Evolutionary conservation across 768 basidiomycete species (phyloP), one percentile per base, ranked within the genome.

Genomic region (Tremella fuciformis): DNA sequence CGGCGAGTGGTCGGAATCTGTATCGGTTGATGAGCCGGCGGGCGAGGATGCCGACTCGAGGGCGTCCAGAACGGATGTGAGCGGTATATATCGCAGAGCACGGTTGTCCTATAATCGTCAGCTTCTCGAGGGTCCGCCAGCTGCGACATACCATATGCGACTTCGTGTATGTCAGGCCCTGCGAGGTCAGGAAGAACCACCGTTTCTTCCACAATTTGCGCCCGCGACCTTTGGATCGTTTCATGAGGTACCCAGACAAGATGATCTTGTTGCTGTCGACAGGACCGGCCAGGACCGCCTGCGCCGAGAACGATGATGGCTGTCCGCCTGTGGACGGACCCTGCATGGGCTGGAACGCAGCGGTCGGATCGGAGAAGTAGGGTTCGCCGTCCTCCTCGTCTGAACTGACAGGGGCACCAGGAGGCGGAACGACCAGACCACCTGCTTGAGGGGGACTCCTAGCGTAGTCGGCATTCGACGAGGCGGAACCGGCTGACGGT

Each of bases 141-240:
- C 15, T 38, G 7, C 16, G 13, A 81, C 86, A 62, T 70, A 94
- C 93, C 92, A 98, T 98, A 79, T 99, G 96, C 74, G 88, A 92
- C 50, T 85, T 85, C 9, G 85, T 86, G 79, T 99, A 99, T 37
- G 90, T 79, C 53, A 99, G 79, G 71, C 86, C 88, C 69, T 91
- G 89, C 39, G 86, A 85, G 39, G 86, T 91, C n/a, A 99, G 80
- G 38, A 89, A 86, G 69, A 99, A 98, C 94, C 93, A 98, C 25
- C 96, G 80, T 78, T 99, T 98, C 57, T 91, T 83, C 96, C 96
- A 99, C 65, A 85, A 89, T 68, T 88, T 87, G 71, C 94, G 84
- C 66, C 93, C 91, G 44, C 87, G 86, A 24, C 91, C 92, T 76
- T 91, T 92, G 39, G 63, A 64, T 39, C 69, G 53, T 73, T 98